Evolutionary conservation across 192 early-diverging fungal genomes (phyloP).

Genomic region (Rhizophagus clarus): DNA sequence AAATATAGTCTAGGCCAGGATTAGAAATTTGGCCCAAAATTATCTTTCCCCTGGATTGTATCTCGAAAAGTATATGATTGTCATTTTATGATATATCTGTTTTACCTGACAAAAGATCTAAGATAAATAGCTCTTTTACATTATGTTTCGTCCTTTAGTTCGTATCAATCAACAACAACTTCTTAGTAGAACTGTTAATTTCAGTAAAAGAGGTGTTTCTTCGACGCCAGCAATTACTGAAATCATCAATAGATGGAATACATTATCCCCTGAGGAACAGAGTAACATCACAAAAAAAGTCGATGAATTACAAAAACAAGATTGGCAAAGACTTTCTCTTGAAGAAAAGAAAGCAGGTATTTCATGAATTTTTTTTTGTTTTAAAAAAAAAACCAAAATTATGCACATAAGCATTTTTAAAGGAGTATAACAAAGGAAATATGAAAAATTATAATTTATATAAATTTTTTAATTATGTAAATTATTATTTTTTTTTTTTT

Average conservation of each 20-base stretch:
- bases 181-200: neutral
- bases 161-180: neutral
- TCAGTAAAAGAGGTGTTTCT: slow-evolving; percentile 46
- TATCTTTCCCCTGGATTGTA: no score
- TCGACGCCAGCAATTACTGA: slow-evolving; percentile 54
- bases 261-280: slow-evolving; percentile 77
- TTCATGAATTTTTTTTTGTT: no score
- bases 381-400: no score
- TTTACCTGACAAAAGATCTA: neutral
- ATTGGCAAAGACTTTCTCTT: slow-evolving; percentile 91
- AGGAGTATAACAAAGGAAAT: no score
- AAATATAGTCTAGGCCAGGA: no score
- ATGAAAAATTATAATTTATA: no score
- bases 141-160: neutral
- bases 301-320: slow-evolving; percentile 85
- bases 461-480: neutral
- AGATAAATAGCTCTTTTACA: neutral
- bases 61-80: no score
- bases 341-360: slow-evolving; percentile 95
- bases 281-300: slow-evolving; percentile 77
- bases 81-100: no score
- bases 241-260: slow-evolving; percentile 63
- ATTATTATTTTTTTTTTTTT: neutral
- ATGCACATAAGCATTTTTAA: no score
- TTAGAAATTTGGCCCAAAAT: no score